Conservation (phyloP, 116 monocot species). For the Papilionanthe hybrid region DNA sequence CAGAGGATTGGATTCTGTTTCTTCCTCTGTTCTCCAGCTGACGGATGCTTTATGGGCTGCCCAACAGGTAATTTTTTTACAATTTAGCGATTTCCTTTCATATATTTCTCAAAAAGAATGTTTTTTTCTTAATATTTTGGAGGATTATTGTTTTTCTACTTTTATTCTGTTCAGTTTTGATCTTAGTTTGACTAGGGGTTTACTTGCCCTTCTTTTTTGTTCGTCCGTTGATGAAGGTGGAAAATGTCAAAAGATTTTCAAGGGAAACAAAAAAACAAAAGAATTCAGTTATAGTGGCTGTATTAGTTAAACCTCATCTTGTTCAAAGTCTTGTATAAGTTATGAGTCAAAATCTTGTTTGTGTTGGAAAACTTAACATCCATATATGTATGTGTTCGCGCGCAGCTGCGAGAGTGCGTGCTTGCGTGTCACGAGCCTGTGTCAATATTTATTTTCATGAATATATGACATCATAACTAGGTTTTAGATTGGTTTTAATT, state of each 20-base stretch:
- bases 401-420: too few species aligned
- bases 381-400: too few species aligned
- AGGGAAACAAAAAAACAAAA: neutral
- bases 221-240: neutral
- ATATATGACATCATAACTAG: too few species aligned
- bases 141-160: neutral
- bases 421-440: too few species aligned
- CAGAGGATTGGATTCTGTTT: slow-evolving; percentile 80
- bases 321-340: too few species aligned
- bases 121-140: neutral
- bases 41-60: slow-evolving; percentile 47
- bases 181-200: neutral
- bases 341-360: too few species aligned
- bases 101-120: neutral
- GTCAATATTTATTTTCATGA: too few species aligned
- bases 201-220: neutral
- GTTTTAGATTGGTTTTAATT: neutral
- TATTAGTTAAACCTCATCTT: neutral
- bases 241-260: neutral
- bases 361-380: too few species aligned
- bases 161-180: neutral
- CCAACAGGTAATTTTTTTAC: slow-evolving; percentile 32
- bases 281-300: neutral
- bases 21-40: slow-evolving; percentile 75
- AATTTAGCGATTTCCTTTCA: neutral